A percentile compares a stretch with the other conserved stretches of the same genome.
These are phyloP conservation scores for Rhizophora apiculata DNA, from an alignment of 345 rosid species.

Conservation along the genomic window DNA sequence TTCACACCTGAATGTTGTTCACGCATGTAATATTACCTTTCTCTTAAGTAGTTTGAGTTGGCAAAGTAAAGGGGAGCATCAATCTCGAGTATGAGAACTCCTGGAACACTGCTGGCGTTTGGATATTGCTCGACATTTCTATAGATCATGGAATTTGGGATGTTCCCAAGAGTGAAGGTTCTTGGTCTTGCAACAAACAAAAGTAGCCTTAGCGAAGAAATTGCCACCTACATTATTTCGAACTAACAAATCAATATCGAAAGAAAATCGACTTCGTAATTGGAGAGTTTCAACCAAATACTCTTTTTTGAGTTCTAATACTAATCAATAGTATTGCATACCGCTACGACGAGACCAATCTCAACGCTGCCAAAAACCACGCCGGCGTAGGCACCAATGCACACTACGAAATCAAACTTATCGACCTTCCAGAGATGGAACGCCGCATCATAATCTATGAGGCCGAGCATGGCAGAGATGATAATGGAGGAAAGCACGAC, in stretches of 20 bases:
- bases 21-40: conserved; percentile 41
- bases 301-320: too few relatives aligned
- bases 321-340: conserved; percentile 13
- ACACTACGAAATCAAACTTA: conserved; percentile 78
- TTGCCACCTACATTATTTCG: conserved; percentile 42
- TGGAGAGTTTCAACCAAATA: background rate
- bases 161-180: conserved; percentile 60
- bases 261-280: background rate
- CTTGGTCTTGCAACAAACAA: conserved; percentile 84
- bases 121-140: conserved; percentile 75
- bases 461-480: conserved; percentile 83
- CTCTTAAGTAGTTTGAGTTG: conserved; percentile 76
- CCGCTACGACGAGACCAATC: conserved; percentile 69
- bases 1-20: background rate
- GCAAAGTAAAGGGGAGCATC: conserved; percentile 89
- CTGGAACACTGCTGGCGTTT: conserved; percentile 47
- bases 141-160: conserved; percentile 53
- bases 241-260: background rate
- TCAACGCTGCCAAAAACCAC: conserved; percentile 85
- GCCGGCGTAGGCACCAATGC: conserved; percentile 74
- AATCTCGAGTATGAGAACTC: conserved; percentile 63
- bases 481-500: conserved; percentile 88
- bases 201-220: conserved; percentile 64
- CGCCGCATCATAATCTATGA: conserved; percentile 79
- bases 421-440: conserved; percentile 81